phyloP scores from a whole-genome alignment of 2,329 filamentous ascomycete species.

The Pseudogymnoascus sp. region DNA sequence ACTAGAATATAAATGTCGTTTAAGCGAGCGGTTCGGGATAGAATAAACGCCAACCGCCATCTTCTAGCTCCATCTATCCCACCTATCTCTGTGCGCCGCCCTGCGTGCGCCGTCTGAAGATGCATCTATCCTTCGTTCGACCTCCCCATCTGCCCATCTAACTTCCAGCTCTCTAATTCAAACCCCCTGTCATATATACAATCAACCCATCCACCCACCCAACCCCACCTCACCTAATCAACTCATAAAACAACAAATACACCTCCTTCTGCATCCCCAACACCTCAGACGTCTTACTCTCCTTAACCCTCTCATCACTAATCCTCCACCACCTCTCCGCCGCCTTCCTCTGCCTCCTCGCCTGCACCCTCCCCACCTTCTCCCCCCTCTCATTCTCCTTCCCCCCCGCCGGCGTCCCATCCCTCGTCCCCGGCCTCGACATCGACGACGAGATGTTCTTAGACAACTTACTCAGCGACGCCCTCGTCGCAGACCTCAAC shows the following conservation, averaged over 20 bases:
- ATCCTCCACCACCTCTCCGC: slow-evolving; percentile 93
- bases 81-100: background rate
- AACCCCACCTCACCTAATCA: slow-evolving; percentile 36
- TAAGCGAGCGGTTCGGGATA: background rate
- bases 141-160: background rate
- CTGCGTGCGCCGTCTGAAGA: background rate
- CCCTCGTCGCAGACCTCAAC: background rate
- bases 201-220: background rate
- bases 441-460: background rate
- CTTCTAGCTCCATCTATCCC: background rate
- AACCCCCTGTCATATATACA: background rate
- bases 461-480: background rate
- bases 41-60: background rate
- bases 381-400: slow-evolving; percentile 24
- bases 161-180: background rate
- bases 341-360: slow-evolving; percentile 52
- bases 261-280: slow-evolving; percentile 92
- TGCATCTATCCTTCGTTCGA: background rate
- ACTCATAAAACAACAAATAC: slow-evolving; percentile 92
- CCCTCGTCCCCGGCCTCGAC: background rate
- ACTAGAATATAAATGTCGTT: background rate
- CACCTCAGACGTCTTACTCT: slow-evolving; percentile 87
- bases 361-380: slow-evolving; percentile 12
- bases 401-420: background rate
- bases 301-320: slow-evolving; percentile 92